Evolutionary conservation across 192 early-diverging fungal species (phyloP).

Genomic region (Podila epigama): DNA sequence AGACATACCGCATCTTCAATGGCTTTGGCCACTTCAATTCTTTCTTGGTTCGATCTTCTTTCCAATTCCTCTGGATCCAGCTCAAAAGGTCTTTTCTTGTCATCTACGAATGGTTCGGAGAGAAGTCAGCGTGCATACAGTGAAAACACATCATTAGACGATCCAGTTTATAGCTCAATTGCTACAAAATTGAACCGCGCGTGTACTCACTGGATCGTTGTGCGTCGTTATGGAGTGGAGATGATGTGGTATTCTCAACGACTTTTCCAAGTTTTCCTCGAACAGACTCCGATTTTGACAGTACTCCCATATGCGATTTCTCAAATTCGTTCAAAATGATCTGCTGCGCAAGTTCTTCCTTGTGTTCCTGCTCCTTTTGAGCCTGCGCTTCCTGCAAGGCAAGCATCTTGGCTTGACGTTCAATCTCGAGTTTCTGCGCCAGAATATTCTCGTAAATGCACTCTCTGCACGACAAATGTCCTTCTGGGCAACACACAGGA

Average conservation of each 20-base stretch:
- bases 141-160: no score
- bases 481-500: constrained; percentile 73
- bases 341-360: constrained; percentile 56
- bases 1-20: constrained; percentile 37
- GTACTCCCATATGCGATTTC: constrained; percentile 66
- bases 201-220: neutral
- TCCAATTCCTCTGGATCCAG: constrained; percentile 35
- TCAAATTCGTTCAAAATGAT: constrained; percentile 69
- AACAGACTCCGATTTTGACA: constrained; percentile 34
- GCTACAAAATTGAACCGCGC: neutral
- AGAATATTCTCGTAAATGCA: constrained; percentile 87
- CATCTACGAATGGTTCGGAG: no score
- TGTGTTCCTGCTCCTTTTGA: constrained; percentile 49
- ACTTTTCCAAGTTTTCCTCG: constrained; percentile 6
- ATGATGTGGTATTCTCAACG: neutral
- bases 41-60: constrained; percentile 34
- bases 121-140: no score
- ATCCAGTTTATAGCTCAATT: no score
- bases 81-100: constrained; percentile 31
- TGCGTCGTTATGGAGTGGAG: neutral
- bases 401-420: constrained; percentile 57
- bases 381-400: constrained; percentile 56
- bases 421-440: constrained; percentile 84
- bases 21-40: constrained; percentile 24
- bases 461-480: constrained; percentile 90